Base-by-base conservation (phyloP, 441 rosid genomes). In the Hura crepitans region DNA sequence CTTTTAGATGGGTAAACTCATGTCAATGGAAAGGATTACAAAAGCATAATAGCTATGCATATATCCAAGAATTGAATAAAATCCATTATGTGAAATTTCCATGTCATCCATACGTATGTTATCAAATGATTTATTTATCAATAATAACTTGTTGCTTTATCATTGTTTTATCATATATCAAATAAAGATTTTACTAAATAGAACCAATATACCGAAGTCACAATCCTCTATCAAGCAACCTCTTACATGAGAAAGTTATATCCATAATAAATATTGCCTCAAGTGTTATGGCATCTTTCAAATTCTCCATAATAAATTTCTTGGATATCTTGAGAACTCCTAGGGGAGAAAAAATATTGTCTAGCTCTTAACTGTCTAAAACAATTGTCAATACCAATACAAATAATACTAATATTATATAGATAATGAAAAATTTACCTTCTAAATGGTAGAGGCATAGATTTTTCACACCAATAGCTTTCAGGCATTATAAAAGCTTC, bases 261-360 rank as follows among this genome's bases (percentile, higher is more conserved):
- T n/a, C n/a, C n/a, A n/a, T n/a, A 65, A 54, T 63, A 55, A 30
- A 70, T 5, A 45, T 65, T 85, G 83, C 99, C 92, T 66, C 86
- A 70, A 77, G 85, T 53, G 42, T 69, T 45, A 69, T 43, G 58
- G 87, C 79, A 68, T 77, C 73, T 64, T 78, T 73, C 78, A 86
- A 74, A 64, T 79, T 79, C 70, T 22, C 62, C 62, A 89, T 61
- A 61, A 92, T 85, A 61, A 69, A 80, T 51, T 87, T 83, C 80
- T 87, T 89, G 61, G 85, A 87, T 78, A 82, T 87, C 89, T 94
- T 87, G 77, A 92, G 76, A 62, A 87, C 78, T 69, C 99, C 99
- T 94, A 49, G 25, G 17, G 1, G 72, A 70, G 35, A 62, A 77
- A 70, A 66, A 47, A n/a, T n/a, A n/a, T n/a, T n/a, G n/a, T n/a